Percentiles rank a stretch among this genome's conserved stretches.
These are phyloP conservation scores for Sporothrix euskadiensis DNA, from an alignment of 2,329 filamentous ascomycete species.

Conservation along the genomic window DNA sequence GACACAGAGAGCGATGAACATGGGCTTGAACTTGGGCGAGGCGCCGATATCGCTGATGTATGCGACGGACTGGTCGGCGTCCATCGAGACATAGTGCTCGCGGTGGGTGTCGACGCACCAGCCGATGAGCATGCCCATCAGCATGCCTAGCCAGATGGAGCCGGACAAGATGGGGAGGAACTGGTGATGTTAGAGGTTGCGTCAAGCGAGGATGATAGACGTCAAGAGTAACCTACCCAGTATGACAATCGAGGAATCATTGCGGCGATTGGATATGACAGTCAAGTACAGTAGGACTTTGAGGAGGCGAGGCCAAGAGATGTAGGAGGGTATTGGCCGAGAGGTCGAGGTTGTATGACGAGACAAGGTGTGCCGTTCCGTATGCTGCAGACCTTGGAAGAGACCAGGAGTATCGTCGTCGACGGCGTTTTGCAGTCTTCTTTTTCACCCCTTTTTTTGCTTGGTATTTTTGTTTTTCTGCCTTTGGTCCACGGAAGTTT, in stretches of 20 bases:
- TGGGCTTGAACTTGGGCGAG: slow-evolving; percentile 64
- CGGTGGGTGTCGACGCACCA: slow-evolving; percentile 62
- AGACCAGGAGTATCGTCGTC: background rate
- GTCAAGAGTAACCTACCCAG: slow-evolving; percentile 21
- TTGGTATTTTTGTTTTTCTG: background rate
- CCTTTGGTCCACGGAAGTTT: background rate
- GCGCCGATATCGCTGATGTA: slow-evolving; percentile 69
- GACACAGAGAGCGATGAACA: slow-evolving; percentile 72
- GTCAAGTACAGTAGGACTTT: background rate
- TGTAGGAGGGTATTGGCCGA: background rate
- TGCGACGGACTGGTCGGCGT: slow-evolving; percentile 58
- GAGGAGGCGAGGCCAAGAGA: slow-evolving; percentile 1
- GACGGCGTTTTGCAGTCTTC: background rate
- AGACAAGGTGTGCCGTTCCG: slow-evolving; percentile 5
- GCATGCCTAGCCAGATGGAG: slow-evolving; percentile 64
- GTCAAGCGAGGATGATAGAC: background rate
- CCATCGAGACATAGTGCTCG: slow-evolving; percentile 64
- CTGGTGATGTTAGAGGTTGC: slow-evolving; percentile 40
- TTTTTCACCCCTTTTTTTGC: background rate
- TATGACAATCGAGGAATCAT: slow-evolving; percentile 26
- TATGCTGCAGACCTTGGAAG: background rate
- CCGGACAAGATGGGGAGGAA: slow-evolving; percentile 69
- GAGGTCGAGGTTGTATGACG: background rate
- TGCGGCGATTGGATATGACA: background rate
- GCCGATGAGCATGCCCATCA: slow-evolving; percentile 68